A percentile compares a stretch with the other conserved stretches of the same genome.
Evolutionary conservation across 768 basidiomycete genomes (phyloP).

Genomic region (Russula foetens): DNA sequence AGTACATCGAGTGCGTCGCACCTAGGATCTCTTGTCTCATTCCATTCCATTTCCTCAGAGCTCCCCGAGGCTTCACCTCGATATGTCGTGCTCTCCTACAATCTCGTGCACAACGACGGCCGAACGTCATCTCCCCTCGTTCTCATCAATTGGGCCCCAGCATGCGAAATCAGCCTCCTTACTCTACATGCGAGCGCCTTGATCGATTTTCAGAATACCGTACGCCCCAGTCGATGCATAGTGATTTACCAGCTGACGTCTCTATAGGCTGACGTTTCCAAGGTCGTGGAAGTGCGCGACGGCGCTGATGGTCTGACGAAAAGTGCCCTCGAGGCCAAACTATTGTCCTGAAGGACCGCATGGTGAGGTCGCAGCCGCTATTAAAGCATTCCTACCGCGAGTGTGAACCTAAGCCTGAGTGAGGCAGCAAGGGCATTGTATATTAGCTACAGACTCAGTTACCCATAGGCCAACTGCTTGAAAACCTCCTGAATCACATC

Average conservation of each 20-base stretch:
- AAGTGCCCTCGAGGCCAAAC: slow-evolving; percentile 54
- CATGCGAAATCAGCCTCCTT: slow-evolving; percentile 64
- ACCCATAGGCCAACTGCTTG: no score
- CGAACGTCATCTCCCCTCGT: slow-evolving; percentile 80
- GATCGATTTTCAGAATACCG: slow-evolving; percentile 70
- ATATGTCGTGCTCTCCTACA: slow-evolving; percentile 79
- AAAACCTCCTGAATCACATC: no score
- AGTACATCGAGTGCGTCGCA: neutral
- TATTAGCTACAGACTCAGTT: neutral
- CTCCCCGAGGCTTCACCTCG: slow-evolving; percentile 83
- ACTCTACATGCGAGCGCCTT: slow-evolving; percentile 79
- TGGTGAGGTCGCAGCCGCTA: neutral
- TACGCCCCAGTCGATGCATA: slow-evolving; percentile 23
- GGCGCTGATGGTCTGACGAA: slow-evolving; percentile 77
- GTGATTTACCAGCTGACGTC: neutral
- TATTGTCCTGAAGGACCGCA: slow-evolving; percentile 26
- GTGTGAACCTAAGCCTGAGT: neutral
- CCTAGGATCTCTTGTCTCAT: neutral
- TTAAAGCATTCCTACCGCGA: neutral
- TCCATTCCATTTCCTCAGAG: slow-evolving; percentile 38
- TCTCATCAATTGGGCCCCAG: slow-evolving; percentile 84
- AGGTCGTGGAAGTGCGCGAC: slow-evolving; percentile 75
- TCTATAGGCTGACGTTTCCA: slow-evolving; percentile 64
- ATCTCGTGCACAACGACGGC: slow-evolving; percentile 72
- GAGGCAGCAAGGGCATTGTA: neutral